These are phyloP conservation scores for Ophiostoma ulmi DNA, from an alignment of 2,329 filamentous ascomycete genomes.

Conservation along the genomic window DNA sequence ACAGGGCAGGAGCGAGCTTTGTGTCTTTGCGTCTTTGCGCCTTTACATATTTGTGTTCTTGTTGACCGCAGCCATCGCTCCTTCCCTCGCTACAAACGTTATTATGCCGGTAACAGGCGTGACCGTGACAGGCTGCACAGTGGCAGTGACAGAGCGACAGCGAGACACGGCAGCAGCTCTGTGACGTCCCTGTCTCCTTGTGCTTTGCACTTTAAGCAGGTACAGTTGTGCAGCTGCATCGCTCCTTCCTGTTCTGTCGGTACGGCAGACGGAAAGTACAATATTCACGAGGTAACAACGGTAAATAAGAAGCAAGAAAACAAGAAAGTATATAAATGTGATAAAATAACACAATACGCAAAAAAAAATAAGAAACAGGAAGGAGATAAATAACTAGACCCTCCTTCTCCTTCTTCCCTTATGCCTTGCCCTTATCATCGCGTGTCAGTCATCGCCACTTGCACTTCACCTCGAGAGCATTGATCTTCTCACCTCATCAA, in stretches of 20 bases:
- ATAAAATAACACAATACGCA: not conserved
- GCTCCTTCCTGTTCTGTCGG: constrained; percentile 21
- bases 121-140: constrained; percentile 7
- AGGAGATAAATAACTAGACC: not conserved
- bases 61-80: constrained; percentile 12
- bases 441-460: not conserved
- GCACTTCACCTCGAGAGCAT: not conserved
- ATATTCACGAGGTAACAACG: not conserved
- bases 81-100: constrained; percentile 2
- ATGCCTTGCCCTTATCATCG: not conserved
- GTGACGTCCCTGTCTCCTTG: not conserved
- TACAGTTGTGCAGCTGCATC: constrained; percentile 15
- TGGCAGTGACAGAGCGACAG: not conserved
- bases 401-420: not conserved
- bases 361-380: not conserved
- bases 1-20: not conserved
- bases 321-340: not conserved
- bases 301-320: not conserved
- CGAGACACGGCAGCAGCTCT: not conserved
- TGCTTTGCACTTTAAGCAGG: not conserved
- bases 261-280: not conserved
- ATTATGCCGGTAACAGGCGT: not conserved
- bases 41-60: not conserved
- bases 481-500: not conserved
- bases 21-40: not conserved